Evolutionary conservation across 2,329 filamentous ascomycete genomes (phyloP).

Genomic region (Ceratocystis diversiconidia): DNA sequence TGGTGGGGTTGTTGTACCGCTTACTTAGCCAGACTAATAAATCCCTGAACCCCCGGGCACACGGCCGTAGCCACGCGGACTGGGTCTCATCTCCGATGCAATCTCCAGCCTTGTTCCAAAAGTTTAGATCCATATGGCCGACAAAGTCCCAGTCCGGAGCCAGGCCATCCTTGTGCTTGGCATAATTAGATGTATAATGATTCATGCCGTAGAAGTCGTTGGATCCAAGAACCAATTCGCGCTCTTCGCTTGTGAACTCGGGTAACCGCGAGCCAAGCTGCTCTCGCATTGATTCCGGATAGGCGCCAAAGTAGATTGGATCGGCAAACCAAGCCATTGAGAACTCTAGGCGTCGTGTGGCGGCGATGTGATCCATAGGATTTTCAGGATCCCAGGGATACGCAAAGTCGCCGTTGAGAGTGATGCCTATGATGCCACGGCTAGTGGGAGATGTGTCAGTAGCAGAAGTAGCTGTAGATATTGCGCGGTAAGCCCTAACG

Average conservation of each 20-base stretch:
- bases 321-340: constrained; percentile 80
- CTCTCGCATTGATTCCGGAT: constrained; percentile 68
- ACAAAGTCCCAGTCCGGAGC: constrained; percentile 52
- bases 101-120: constrained; percentile 56
- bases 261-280: constrained; percentile 70
- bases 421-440: constrained; percentile 72
- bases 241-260: constrained; percentile 57
- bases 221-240: constrained; percentile 61
- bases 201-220: constrained; percentile 96
- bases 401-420: constrained; percentile 69
- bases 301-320: constrained; percentile 71
- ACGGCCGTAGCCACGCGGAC: constrained; percentile 65
- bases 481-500: constrained; percentile 68
- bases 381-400: constrained; percentile 74
- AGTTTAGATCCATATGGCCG: constrained; percentile 61
- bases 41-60: constrained; percentile 61
- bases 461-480: constrained; percentile 38
- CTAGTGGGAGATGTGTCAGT: constrained; percentile 39
- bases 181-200: constrained; percentile 81
- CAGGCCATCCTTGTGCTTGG: constrained; percentile 53
- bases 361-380: constrained; percentile 59
- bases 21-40: constrained; percentile 64
- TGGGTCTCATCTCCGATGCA: constrained; percentile 72
- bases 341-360: constrained; percentile 72
- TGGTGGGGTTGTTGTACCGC: constrained; percentile 60